Base-by-base conservation (phyloP, 2,329 filamentous ascomycete genomes). In the Eurotiales sp. region DNA sequence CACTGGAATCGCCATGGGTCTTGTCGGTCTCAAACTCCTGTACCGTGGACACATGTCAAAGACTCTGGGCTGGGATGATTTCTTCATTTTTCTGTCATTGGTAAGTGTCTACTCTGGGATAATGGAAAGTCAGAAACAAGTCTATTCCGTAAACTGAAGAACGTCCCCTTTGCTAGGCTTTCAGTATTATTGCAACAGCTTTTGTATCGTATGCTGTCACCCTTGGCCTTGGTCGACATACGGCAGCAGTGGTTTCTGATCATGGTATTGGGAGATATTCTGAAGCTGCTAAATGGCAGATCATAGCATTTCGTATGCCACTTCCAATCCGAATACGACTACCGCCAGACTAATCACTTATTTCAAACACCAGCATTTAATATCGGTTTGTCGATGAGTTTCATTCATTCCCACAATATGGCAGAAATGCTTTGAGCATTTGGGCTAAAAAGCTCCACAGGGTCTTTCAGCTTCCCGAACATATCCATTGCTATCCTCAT, bases 41-140 rank as follows among this genome's bases (percentile, higher is more conserved):
- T 46, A 55, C 2, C 56, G 60, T 10, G 49, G 55, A 3, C 53
- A 54, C 8, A 51, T 60, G 7, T 25, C 30, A n/a, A 59, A 58
- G 21, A 32, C 41, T 4, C 22, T 58, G 7, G 62, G 61, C 15
- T 65, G 62, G 61, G 62, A 64, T 56, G 62, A 64, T 42, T 61
- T 64, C 39, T 62, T 65, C 27, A 65, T 65, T 21, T 61, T 63
- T 34, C 55, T 62, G 15, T 62, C 62, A 1, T 21, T 63, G 56
- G 62, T 65, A 49, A 37, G 45, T 44, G 8, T n/a, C 15, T 11
- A 50, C 7, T 37, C 11, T 43, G 15, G 5, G n/a, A 12, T 43
- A 32, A n/a, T n/a, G n/a, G n/a, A n/a, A n/a, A n/a, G n/a, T n/a
- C n/a, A n/a, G n/a, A n/a, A n/a, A n/a, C n/a, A n/a, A n/a, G n/a